Percentiles rank a stretch among this genome's conserved stretches.
Conservation (phyloP, 2,329 filamentous ascomycete species). For the Xenosphaeropsis pyriputrescens region DNA sequence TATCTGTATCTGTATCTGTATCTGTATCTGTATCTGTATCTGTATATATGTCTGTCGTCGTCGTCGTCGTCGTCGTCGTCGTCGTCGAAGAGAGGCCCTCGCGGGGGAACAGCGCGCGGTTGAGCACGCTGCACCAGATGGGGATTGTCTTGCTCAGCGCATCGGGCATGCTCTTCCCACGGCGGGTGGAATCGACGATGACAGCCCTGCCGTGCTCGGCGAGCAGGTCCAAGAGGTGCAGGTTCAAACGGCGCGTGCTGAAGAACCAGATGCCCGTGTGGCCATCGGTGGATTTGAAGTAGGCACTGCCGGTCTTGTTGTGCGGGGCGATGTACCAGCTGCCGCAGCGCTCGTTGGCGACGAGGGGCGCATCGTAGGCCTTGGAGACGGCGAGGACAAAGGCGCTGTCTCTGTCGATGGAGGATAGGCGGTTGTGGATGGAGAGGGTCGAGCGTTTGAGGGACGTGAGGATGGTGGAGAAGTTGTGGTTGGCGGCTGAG, state of each 20-base stretch:
- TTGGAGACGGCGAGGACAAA: slow-evolving; percentile 54
- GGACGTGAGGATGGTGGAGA: slow-evolving; percentile 54
- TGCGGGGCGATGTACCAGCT: slow-evolving; percentile 77
- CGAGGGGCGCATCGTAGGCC: slow-evolving; percentile 46
- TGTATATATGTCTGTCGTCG: too few species aligned
- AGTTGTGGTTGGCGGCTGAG: slow-evolving; percentile 40
- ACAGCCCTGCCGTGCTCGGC: slow-evolving; percentile 54
- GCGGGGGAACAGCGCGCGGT: slow-evolving; percentile 57
- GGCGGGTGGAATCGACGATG: slow-evolving; percentile 82
- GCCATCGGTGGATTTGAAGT: slow-evolving; percentile 97
- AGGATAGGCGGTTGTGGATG: slow-evolving; percentile 67
- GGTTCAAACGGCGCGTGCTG: slow-evolving; percentile 69
- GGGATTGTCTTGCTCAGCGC: slow-evolving; percentile 87
- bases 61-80: too few species aligned
- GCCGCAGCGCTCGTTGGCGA: slow-evolving; percentile 91
- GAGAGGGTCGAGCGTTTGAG: slow-evolving; percentile 66
- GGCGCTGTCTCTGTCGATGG: slow-evolving; percentile 59
- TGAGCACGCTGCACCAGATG: slow-evolving; percentile 84
- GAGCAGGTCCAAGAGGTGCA: slow-evolving; percentile 62
- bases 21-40: too few species aligned
- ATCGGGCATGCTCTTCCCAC: slow-evolving; percentile 93
- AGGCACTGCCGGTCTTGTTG: slow-evolving; percentile 58
- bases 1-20: too few species aligned
- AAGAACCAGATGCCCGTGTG: slow-evolving; percentile 87
- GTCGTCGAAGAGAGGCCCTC: too few species aligned